Evolutionary conservation across 2,329 filamentous ascomycete species (phyloP).

Genomic region (Coleophoma cylindrospora): DNA sequence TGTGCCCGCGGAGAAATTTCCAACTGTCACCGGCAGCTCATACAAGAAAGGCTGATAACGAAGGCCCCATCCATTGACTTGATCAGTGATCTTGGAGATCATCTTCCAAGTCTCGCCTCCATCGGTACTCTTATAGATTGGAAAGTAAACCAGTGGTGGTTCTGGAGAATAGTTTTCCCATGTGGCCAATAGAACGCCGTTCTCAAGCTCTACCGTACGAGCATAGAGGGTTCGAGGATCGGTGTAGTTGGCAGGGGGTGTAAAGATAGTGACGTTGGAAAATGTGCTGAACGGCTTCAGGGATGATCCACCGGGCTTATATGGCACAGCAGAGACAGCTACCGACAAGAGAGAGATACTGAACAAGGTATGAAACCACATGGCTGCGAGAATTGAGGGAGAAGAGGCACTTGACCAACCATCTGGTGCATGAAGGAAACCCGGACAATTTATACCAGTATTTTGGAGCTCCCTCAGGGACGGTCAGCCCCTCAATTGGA

Average conservation of each 20-base stretch:
- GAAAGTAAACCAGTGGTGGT: slow-evolving; percentile 45
- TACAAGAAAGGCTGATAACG: slow-evolving; percentile 68
- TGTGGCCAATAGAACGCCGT: slow-evolving; percentile 42
- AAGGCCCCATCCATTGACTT: slow-evolving; percentile 58
- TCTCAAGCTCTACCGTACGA: slow-evolving; percentile 27
- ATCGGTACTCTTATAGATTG: slow-evolving; percentile 48
- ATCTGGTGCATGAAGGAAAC: background rate
- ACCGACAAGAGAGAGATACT: slow-evolving; percentile 11
- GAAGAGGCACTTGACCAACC: background rate
- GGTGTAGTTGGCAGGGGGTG: slow-evolving; percentile 21
- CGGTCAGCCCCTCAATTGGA: background rate
- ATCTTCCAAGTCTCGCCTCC: slow-evolving; percentile 56
- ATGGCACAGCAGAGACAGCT: slow-evolving; percentile 11
- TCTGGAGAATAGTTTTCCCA: slow-evolving; percentile 54
- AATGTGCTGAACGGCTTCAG: slow-evolving; percentile 19
- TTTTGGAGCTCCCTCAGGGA: background rate
- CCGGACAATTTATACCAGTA: slow-evolving; percentile 1
- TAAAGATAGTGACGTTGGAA: slow-evolving; percentile 22
- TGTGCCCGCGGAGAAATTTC: slow-evolving; percentile 54
- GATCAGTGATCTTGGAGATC: slow-evolving; percentile 57
- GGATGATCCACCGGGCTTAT: background rate
- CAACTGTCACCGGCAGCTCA: slow-evolving; percentile 52
- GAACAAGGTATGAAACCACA: slow-evolving; percentile 15
- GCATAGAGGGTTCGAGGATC: slow-evolving; percentile 26
- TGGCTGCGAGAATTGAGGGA: slow-evolving; percentile 2